These are phyloP conservation scores for Cladosporium sp. DNA, from an alignment of 2,329 filamentous ascomycete genomes.

Conservation along the genomic window DNA sequence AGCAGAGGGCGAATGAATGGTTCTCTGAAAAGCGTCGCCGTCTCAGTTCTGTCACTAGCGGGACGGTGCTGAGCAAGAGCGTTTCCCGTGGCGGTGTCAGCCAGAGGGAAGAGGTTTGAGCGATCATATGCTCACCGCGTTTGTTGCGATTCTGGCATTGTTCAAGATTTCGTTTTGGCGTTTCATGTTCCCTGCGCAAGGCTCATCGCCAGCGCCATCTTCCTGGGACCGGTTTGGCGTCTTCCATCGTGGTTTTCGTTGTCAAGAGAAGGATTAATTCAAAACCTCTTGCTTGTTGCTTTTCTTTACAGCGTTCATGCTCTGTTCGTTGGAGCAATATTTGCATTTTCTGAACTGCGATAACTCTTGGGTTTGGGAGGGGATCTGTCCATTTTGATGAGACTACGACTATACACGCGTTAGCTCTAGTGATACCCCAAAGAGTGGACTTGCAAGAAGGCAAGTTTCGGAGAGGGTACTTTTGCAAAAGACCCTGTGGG, in stretches of 20 bases:
- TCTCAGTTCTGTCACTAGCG: constrained; percentile 2
- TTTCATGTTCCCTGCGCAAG: background rate
- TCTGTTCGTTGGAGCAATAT: no score
- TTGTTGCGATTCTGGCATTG: background rate
- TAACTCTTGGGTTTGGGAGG: no score
- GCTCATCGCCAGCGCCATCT: background rate
- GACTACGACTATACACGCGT: no score
- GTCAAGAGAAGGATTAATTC: no score
- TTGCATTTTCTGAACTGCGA: no score
- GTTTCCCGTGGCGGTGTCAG: background rate
- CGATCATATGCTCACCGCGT: background rate
- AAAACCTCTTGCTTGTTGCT: no score
- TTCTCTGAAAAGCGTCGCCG: constrained; percentile 5
- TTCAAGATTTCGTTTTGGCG: background rate
- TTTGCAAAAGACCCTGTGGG: no score
- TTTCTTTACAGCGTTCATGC: no score
- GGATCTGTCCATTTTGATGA: no score
- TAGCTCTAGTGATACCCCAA: no score
- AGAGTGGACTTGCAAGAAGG: no score
- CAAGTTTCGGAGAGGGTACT: no score
- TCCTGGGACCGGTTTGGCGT: background rate
- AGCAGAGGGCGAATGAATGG: background rate
- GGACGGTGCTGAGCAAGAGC: constrained; percentile 3
- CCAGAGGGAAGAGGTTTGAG: constrained; percentile 6
- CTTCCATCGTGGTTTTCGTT: background rate